Evolutionary conservation across 2,329 filamentous ascomycete species (phyloP), one percentile per base, ranked within the genome.

Genomic region (Hymenoscyphus occultus): DNA sequence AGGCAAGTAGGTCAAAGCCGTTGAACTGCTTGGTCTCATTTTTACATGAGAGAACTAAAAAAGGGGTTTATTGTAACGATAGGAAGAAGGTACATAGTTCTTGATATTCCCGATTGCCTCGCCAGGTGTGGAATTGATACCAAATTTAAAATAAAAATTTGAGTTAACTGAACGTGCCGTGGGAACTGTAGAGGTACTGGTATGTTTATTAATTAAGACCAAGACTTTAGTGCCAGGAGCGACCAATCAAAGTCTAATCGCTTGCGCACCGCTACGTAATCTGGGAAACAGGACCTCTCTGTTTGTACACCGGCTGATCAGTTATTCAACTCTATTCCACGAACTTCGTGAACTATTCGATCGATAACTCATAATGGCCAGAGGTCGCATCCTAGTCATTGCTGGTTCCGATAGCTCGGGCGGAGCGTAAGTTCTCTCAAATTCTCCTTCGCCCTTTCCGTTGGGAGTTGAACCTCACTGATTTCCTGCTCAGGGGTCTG

Each of bases 351-450:
- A 48, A 3, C n/a, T 19, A 48, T 48, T 48, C 45, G 2, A 9
- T 48, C 16, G 7, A 48, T 12, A 16, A 51, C 45, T 28, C 12
- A 32, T n/a, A 59, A 76, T 76, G 74, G 65, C 61, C n/a, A 70
- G 70, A 66, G 73, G 81, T 70, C 80, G 86, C 58, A 84, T 91
- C 60, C 78, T 92, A 65, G 84, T 90, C 6, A 88, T 92, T 67
- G 89, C 89, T 59, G 89, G 89, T 64, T 91, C 89, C 35, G 89
- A 92, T 76, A 89, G 88, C 77, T 91, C 89, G 48, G 89, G 89
- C 69, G 89, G 89, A 78, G 89, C 89, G 86, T 91, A 82, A 80
- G 88, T 84, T 62, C 63, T 64, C 60, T 65, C 60, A 32, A 22
- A 12, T 51, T 51, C 45, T 51, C 19, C 19, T 51, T 35, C 35